Base-by-base conservation (phyloP, 306 rosid species). In the Morella rubra region DNA sequence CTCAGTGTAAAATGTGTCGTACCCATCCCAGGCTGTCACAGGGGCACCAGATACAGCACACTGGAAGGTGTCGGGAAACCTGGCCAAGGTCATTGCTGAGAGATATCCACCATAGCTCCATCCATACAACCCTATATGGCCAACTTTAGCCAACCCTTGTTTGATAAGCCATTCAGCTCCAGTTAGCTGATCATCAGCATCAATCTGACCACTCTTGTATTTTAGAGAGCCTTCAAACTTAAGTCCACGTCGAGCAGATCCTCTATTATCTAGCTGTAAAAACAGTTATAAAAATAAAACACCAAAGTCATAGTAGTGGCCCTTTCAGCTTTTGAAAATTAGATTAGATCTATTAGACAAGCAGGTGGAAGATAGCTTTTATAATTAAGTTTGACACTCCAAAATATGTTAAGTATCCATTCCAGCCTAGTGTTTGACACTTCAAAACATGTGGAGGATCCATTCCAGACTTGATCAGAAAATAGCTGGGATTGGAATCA, bases 21-120 rank as follows among this genome's bases (percentile, higher is more conserved):
- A 92, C 16, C 99, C 97, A 1, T 95, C 99, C 97, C 97, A 95
- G 0, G 99, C 87, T 41, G 99, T 92, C 14, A 89, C 93, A 0
- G 99, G 99, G 18, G 98, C 97, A 5, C 99, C 99, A 0, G 97
- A 86, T 46, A 95, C 81, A 6, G 96, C 97, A 46, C 97, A 91
- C 67, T 77, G 81, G 85, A 89, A 95, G 79, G 86, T 73, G 42
- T 88, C 93, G 2, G 99, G 91, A 84, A 81, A 89, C 77, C 96
- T 85, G 41, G 90, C 89, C 67, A 95, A 82, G 52, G 93, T 56
- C 88, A 92, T 88, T 11, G 96, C 99, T 4, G 99, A 92, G 37
- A 95, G 96, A 77, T 85, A 95, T 50, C 99, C 99, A 1, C 98
- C 99, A 3, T 95, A 95, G 88, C 99, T 95, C 99, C 99, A 95